A percentile compares a stretch with the other conserved stretches of the same genome.
phyloP scores from a whole-genome alignment of 495 filamentous ascomycete species.

The Daldinia childiae region DNA sequence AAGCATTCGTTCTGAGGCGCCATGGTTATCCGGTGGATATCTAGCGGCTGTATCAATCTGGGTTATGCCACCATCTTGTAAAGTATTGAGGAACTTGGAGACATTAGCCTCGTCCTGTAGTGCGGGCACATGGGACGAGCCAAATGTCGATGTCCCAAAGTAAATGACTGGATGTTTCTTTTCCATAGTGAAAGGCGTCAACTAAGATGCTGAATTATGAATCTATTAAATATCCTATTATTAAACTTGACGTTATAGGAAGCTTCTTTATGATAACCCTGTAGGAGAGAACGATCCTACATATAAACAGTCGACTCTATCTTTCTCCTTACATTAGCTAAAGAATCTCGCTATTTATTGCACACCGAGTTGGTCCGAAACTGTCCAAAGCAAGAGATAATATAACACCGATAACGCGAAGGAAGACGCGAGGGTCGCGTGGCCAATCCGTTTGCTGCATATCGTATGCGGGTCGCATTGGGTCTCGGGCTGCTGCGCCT shows the following conservation, averaged over 20 bases:
- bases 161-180: not conserved
- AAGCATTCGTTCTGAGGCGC: constrained; percentile 38
- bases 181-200: not conserved
- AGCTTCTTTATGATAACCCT: not conserved
- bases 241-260: not conserved
- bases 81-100: not conserved
- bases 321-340: not conserved
- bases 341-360: not conserved
- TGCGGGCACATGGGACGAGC: not conserved
- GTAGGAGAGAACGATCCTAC: not conserved
- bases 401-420: not conserved
- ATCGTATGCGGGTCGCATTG: not conserved
- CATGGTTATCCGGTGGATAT: constrained; percentile 29
- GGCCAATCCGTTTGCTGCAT: not conserved
- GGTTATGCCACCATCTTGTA: constrained; percentile 13
- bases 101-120: not conserved
- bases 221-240: not conserved
- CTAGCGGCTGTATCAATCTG: constrained; percentile 32
- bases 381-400: not conserved
- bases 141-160: not conserved
- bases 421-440: not conserved
- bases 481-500: not conserved
- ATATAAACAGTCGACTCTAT: not conserved
- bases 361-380: not conserved
- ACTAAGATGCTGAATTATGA: not conserved